phyloP scores from a whole-genome alignment of 176 grass and related monocot genomes.

The Saccharum officinarum region DNA sequence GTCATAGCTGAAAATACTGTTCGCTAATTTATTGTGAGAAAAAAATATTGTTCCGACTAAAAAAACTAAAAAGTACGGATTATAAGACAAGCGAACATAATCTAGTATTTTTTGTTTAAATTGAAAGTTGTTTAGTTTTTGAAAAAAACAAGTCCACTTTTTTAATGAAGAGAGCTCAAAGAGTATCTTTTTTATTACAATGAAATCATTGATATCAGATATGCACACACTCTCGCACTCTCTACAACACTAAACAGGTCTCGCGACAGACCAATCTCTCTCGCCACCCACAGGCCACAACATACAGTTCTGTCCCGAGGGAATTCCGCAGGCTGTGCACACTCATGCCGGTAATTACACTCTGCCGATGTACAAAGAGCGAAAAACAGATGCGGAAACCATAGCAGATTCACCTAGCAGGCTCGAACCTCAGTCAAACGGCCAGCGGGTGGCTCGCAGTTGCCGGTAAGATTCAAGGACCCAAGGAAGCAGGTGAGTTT shows the following conservation, averaged over 20 bases:
- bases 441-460: conserved; percentile 38
- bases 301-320: conserved; percentile 2
- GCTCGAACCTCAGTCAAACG: conserved; percentile 51
- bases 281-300: not conserved
- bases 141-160: not conserved
- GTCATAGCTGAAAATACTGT: too few relatives aligned
- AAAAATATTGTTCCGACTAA: too few relatives aligned
- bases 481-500: conserved; percentile 67
- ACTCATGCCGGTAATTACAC: conserved; percentile 33
- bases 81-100: too few relatives aligned
- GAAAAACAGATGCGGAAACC: not conserved
- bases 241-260: not conserved
- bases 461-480: conserved; percentile 51
- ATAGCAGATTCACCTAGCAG: conserved; percentile 31
- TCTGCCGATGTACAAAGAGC: conserved; percentile 8
- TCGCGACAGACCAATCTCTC: not conserved
- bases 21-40: too few relatives aligned
- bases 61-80: too few relatives aligned
- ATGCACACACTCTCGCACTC: not conserved
- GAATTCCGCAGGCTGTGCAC: conserved; percentile 5
- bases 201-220: not conserved
- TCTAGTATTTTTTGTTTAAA: not conserved
- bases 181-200: not conserved
- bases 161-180: not conserved
- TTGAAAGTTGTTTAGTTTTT: not conserved